Evolutionary conservation across 768 basidiomycete genomes (phyloP), one percentile per base, ranked within the genome.

Genomic region (Pholiota microspora): DNA sequence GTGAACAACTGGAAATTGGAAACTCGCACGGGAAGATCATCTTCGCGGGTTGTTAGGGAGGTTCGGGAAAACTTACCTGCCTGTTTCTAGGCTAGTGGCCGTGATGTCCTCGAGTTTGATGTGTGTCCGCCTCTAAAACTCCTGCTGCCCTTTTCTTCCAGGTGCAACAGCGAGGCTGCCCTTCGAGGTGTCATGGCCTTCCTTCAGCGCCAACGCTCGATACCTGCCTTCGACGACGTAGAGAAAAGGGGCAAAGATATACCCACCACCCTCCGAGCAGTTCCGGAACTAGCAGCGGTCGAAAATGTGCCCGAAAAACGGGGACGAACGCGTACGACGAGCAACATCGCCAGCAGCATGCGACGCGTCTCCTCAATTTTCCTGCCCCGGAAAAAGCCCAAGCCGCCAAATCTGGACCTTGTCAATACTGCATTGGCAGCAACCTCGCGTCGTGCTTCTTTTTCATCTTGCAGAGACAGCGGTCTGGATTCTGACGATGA

Each of bases 401-500:
- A 51, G 24, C 54, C 54, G 25, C 60, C 61, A 24, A 54, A 62
- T 46, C 53, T 64, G 28, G 56, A 54, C 28, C 52, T 64, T 1
- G 58, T 60, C 51, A 59, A 61, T 48, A 42, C 46, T 45, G 52
- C 55, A 27, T 32, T 62, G 18, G 42, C 45, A 45, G 60, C 45
- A 16, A 49, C 55, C 44, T 53, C 59, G 5, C 56, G 53, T 21
- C 47, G 57, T 5, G 28, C 49, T 18, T 57, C 58, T 18, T 48
- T 16, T 42, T 53, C 58, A n/a, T 63, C 64, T 40, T 52, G 54
- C 28, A 32, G 51, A 28, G 56, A 60, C 40, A 56, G 57, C 28
- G 45, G 58, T 9, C 23, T 24, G 12, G 64, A 62, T 18, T 66
- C 66, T 4, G 66, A 67, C n/a, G 74, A 76, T 45, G 76, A 79